These are phyloP conservation scores for Anthostomella pinea DNA, from an alignment of 2,329 filamentous ascomycete species.

Conservation along the genomic window DNA sequence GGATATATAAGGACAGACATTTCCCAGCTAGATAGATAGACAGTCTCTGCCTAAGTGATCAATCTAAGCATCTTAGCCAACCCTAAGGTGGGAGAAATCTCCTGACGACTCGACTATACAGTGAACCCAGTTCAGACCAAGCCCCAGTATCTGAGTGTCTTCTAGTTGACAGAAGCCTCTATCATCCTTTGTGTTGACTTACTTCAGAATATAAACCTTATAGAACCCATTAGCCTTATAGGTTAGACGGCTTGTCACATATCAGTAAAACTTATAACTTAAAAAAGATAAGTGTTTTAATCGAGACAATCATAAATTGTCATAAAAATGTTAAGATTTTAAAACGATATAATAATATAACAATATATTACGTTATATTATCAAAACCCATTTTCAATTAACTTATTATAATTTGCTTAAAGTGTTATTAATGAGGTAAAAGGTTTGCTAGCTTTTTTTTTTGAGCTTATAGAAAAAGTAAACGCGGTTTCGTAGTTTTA, in stretches of 20 bases:
- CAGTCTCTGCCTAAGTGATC: no score
- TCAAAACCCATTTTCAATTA: neutral
- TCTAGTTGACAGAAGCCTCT: no score
- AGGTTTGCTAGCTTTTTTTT: neutral
- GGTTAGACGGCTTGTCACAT: neutral
- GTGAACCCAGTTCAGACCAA: no score
- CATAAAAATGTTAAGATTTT: neutral
- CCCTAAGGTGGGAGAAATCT: no score
- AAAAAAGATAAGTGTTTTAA: neutral
- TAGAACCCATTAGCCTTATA: neutral
- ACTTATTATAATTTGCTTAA: slow-evolving; percentile 1
- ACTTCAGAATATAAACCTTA: no score
- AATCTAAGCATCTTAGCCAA: no score
- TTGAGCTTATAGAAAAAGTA: neutral
- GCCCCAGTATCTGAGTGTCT: no score
- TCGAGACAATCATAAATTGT: neutral
- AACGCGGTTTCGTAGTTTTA: slow-evolving; percentile 1
- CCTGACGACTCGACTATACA: no score
- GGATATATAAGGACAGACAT: no score
- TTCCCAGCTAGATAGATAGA: no score
- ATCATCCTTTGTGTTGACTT: no score
- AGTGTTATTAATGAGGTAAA: neutral
- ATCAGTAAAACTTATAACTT: neutral
- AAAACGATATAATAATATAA: neutral
- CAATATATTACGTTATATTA: neutral